Evolutionary conservation across 2,329 filamentous ascomycete genomes (phyloP), one percentile per base, ranked within the genome.

Genomic region (Hypocreales sp.): DNA sequence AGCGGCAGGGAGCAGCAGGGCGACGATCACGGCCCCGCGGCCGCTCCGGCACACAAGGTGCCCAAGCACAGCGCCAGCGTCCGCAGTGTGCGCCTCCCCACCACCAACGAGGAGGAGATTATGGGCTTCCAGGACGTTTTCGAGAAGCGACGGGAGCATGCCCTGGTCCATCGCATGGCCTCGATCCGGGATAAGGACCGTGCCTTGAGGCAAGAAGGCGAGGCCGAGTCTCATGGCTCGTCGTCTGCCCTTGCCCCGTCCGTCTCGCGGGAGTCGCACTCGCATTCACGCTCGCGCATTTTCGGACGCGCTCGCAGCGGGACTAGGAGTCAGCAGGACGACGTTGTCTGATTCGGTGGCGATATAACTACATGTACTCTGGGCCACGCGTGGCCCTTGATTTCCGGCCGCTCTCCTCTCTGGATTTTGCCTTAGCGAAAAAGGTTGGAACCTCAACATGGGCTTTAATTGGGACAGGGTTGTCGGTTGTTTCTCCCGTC

Each of bases 121-220:
- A 47, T 48, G 20, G 48, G 64, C 36, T 59, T 58, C 46, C 49
- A 57, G 30, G 55, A 64, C 28, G 56, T 64, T 1, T 64, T 61
- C 26, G 52, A 55, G 16, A 50, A 45, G 24, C 56, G 60, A 16
- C 51, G 50, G 19, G 45, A 58, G 4, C 43, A 49, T 3, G 28
- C 46, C 5, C 44, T 42, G 1, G 48, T 49, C 5, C 46, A 51
- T 3, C 49, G 53, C 4, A 47, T 54, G 21, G 48, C 48, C 2
- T 53, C 49, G 1, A 56, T 55, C 28, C 35, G 47, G 8, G 53
- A 56, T 27, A 56, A 55, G 33, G 43, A 53, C 12, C 37, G 41
- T 2, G 50, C 47, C 8, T 29, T 40, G 2, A 41, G 30, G 16
- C 35, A 31, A 6, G 48, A 50, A 14, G 34, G 39, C 8, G 44